Conservation (phyloP, 257 asterid species). For the Solanum pinnatisectum region DNA sequence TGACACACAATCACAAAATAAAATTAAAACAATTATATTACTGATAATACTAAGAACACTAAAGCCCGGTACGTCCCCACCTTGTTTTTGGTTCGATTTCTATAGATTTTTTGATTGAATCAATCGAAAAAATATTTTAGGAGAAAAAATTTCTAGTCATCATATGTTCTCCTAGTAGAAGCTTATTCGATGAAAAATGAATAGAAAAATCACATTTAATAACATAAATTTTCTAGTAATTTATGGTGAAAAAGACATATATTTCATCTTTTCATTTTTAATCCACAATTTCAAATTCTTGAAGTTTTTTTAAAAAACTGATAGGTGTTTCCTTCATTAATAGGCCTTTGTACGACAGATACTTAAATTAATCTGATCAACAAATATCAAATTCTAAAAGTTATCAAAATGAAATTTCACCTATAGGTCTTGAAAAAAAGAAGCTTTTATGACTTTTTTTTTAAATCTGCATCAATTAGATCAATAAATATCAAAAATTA, state of each 20-base stretch:
- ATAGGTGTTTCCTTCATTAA: neutral
- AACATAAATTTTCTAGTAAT: neutral
- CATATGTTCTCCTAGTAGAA: neutral
- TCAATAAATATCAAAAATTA: neutral
- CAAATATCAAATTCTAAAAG: neutral
- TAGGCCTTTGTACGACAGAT: neutral
- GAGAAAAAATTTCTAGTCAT: accelerated
- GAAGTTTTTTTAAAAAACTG: neutral
- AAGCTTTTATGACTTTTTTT: neutral
- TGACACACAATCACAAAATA: neutral
- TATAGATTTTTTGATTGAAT: too few relatives aligned
- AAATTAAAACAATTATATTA: neutral
- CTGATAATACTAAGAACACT: neutral
- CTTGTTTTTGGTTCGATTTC: neutral
- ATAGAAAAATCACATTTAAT: neutral
- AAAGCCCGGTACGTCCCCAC: neutral
- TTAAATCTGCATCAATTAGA: neutral
- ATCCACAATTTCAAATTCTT: neutral
- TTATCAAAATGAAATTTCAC: neutral
- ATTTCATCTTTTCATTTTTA: neutral
- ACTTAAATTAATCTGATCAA: neutral
- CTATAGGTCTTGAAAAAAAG: neutral
- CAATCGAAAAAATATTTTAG: too few relatives aligned
- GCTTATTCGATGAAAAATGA: neutral
- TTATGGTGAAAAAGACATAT: neutral